Base-by-base conservation (phyloP, 1,284 basidiomycete species). In the Puccinia polysora region DNA sequence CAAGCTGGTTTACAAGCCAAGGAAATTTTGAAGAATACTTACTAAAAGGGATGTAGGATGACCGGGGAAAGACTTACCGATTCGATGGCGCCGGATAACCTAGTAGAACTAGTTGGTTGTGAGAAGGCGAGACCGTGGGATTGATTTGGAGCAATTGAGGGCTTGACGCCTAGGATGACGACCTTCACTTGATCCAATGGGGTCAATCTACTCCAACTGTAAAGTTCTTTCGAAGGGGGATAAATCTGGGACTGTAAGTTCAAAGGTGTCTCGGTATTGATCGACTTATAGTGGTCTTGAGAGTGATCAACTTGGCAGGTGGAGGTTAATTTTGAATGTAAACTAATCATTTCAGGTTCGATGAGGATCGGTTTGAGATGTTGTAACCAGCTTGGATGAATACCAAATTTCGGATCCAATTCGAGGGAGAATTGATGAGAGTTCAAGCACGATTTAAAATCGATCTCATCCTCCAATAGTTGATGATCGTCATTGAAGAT, bases 111-210 rank as follows among this genome's bases (percentile, higher is more conserved):
- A 15, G 45, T 38, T 1, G 49, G 52, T 30, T 71, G 68, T 4
- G 70, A 72, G 52, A 56, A 72, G n/a, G 70, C 60, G 14, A 72
- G 30, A 34, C 70, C 70, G 25, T 64, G 59, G 8, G 70, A 4
- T 20, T 36, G 38, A 28, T 25, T 12, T 38, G 45, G 18, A 45
- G 5, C 34, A 10, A 1, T 2, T 36, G 4, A 43, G 1, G 62
- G 60, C 18, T 15, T 10, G 4, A 15, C 3, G 23, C 60, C 70
- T 20, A 72, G 25, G 40, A 72, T 72, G 25, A 72, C 60, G 14
- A 72, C 70, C 23, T 72, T 72, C 8, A 72, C 53, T 36, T 45
- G 38, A 56, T 65, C 62, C 15, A 72, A 32, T 1, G 70, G 70
- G 7, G 70, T 72, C 7, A 72, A 32, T 4, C 60, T 36, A 58